A percentile compares a stretch with the other conserved stretches of the same genome.
phyloP scores from a whole-genome alignment of 768 basidiomycete genomes.

The Xanthoconium purpureum region DNA sequence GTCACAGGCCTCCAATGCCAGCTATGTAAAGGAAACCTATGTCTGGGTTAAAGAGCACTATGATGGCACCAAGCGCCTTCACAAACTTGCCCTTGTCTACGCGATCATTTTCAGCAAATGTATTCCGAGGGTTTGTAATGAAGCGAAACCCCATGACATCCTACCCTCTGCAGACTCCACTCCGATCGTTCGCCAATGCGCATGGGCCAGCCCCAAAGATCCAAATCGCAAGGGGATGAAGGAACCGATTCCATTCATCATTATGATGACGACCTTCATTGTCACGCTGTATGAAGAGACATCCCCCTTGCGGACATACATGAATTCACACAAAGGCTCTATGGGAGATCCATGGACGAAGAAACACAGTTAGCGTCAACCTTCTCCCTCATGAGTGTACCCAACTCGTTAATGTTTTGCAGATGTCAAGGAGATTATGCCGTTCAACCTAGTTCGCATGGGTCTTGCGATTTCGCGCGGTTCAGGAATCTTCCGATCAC shows the following conservation, averaged over 20 bases:
- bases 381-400: no score
- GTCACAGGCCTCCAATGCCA: neutral
- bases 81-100: neutral
- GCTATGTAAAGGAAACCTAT: neutral
- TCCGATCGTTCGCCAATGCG: accelerated
- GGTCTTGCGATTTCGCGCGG: no score
- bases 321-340: neutral
- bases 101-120: neutral
- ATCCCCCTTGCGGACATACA: neutral
- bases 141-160: neutral
- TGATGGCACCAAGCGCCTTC: neutral
- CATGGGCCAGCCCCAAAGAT: neutral
- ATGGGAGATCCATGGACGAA: neutral
- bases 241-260: neutral
- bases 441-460: no score
- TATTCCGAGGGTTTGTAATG: neutral
- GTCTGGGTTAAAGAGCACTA: neutral
- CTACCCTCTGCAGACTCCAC: neutral
- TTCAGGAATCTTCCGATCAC: no score
- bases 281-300: neutral
- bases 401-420: no score
- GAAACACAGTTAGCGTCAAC: neutral
- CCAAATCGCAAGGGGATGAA: neutral
- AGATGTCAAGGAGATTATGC: no score
- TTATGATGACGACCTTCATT: neutral